Evolutionary conservation across 768 basidiomycete genomes (phyloP), one percentile per base, ranked within the genome.

Genomic region (Tulasnella sp.): DNA sequence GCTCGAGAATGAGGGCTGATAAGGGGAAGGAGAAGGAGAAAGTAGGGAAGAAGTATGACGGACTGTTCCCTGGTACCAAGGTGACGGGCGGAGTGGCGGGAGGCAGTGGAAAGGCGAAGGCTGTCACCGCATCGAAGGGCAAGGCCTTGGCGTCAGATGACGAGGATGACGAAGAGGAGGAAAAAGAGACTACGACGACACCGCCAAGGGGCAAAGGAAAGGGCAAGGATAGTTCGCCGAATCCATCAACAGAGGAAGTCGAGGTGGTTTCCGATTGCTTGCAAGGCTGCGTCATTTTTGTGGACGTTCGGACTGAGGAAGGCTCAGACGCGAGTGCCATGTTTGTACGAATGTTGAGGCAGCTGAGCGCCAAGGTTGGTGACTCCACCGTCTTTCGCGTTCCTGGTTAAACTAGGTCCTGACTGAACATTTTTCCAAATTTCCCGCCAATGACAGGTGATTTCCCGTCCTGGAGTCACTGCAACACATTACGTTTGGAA

Each of bases 401-500:
- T 9, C 31, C 39, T 42, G 16, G 39, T 42, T 21, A 36, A 74
- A 31, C 36, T 77, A 18, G 40, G 14, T 44, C 44, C 16, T 31
- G 21, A 40, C 34, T 52, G 12, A 42, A 21, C 78, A 5, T 31
- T 72, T 36, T 27, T 38, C 39, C 71, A 31, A 58, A 9, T 68
- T 40, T 71, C 46, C 27, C 21, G 56, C 44, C 18, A 76, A 31
- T 78, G 36, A n/a, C 73, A 93, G 91, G 89, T 93, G 71, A 85
- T 92, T 80, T 86, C 87, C 75, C 89, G 93, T 77, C 89, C 93
- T 27, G 90, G 92, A 39, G 90, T 91, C 83, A 89, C 89, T 27
- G 92, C 94, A 82, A 95, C 94, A 7, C 95, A 95, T 84, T 90
- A 97, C 79, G 90, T 97, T 9, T 96, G 89, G 85, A 97, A 96